Conservation (phyloP, 2,329 filamentous ascomycete species). For the Trichoderma sp. region DNA sequence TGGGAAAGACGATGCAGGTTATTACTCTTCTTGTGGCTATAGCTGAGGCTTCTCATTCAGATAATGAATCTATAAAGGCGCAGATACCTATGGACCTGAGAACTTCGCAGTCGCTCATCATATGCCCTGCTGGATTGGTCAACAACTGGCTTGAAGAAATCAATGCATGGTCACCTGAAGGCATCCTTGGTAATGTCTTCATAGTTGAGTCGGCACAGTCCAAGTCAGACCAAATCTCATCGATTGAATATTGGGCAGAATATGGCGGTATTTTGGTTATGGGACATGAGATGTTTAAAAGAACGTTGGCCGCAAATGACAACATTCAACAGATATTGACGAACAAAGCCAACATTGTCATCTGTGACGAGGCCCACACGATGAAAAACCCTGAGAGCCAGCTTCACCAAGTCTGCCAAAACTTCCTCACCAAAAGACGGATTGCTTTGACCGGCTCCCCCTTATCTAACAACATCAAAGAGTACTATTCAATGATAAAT, state of each 20-base stretch:
- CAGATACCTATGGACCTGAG: conserved; percentile 72
- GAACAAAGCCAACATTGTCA: conserved; percentile 68
- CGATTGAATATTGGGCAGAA: conserved; percentile 62
- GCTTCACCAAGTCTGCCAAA: conserved; percentile 56
- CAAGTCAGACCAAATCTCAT: conserved; percentile 43
- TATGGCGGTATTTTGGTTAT: conserved; percentile 75
- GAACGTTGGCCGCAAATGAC: conserved; percentile 33
- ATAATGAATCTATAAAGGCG: conserved; percentile 56
- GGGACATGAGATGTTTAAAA: conserved; percentile 63
- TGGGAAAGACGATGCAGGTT: conserved; percentile 91
- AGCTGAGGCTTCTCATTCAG: conserved; percentile 65
- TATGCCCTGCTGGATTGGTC: conserved; percentile 76
- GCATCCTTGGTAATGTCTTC: conserved; percentile 59
- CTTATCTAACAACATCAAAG: conserved; percentile 78
- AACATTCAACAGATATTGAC: conserved; percentile 53
- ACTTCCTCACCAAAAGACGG: conserved; percentile 69
- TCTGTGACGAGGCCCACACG: conserved; percentile 84
- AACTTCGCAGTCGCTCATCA: conserved; percentile 66
- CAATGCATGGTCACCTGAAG: conserved; percentile 65
- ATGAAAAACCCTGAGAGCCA: conserved; percentile 68
- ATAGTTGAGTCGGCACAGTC: conserved; percentile 54
- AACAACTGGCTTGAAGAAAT: conserved; percentile 86
- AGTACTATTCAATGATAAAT: conserved; percentile 86
- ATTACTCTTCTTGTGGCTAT: conserved; percentile 82
- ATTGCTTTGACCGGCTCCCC: conserved; percentile 89